These are phyloP conservation scores for Ustilaginoidea virens DNA, from an alignment of 2,329 filamentous ascomycete species.

Conservation along the genomic window DNA sequence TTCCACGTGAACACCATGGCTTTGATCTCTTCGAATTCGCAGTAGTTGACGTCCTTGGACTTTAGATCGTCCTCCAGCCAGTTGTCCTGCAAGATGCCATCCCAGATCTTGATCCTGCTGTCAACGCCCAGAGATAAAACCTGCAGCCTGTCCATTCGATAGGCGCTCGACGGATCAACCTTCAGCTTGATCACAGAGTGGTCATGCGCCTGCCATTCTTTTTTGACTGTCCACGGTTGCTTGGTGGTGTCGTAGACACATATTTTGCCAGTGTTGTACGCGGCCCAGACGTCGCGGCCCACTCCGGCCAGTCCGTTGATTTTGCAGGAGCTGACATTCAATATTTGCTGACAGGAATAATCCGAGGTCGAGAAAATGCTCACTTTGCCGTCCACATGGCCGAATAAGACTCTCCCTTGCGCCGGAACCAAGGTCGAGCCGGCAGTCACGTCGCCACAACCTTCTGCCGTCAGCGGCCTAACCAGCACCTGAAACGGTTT, in stretches of 20 bases:
- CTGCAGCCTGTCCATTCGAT: conserved; percentile 70
- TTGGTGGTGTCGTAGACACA: conserved; percentile 78
- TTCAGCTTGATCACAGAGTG: conserved; percentile 66
- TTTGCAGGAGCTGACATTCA: conserved; percentile 88
- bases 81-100: conserved; percentile 83
- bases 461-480: conserved; percentile 52
- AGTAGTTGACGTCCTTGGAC: conserved; percentile 65
- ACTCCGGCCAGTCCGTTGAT: conserved; percentile 77
- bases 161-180: conserved; percentile 68
- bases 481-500: conserved; percentile 61
- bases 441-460: conserved; percentile 74
- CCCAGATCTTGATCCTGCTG: conserved; percentile 74
- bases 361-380: conserved; percentile 75
- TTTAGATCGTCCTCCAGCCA: conserved; percentile 92
- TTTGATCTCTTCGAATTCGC: conserved; percentile 67
- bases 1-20: conserved; percentile 90
- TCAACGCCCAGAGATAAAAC: conserved; percentile 80
- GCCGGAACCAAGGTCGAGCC: conserved; percentile 62
- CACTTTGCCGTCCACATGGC: conserved; percentile 85
- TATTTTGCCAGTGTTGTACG: conserved; percentile 85
- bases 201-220: conserved; percentile 89
- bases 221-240: conserved; percentile 78
- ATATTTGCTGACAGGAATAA: conserved; percentile 60
- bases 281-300: conserved; percentile 77
- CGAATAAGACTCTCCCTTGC: conserved; percentile 71